Evolutionary conservation across 2,329 filamentous ascomycete genomes (phyloP), one percentile per base, ranked within the genome.

Genomic region (Botrytis sinoallii): DNA sequence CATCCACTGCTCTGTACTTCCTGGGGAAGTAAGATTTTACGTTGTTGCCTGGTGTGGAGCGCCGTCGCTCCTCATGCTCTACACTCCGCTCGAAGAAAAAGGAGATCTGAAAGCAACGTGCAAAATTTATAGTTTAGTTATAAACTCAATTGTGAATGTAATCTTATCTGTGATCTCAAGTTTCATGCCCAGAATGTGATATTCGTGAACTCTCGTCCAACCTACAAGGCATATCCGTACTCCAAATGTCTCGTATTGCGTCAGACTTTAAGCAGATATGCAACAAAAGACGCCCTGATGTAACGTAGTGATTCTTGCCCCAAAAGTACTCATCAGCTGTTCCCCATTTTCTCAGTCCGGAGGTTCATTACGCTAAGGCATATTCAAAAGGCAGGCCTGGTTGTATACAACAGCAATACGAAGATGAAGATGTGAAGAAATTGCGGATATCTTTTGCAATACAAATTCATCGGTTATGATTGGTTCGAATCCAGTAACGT

Each of bases 401-500:
- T 22, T n/a, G 29, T 3, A 14, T 44, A 12, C 16, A 29, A 29
- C 16, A 40, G n/a, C 1, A n/a, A 42, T 57, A 57, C 7, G n/a
- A 57, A 32, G n/a, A 55, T 18, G 52, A 42, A 42, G 38, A 29
- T 29, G 22, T 64, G n/a, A 64, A 64, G 29, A 20, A 32, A 44
- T 44, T 9, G n/a, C 9, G n/a, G n/a, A 32, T 29, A 55, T 40
- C 46, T 67, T 67, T 8, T 38, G 42, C 55, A 71, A 71, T 64
- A 40, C 32, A 48, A 65, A 71, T 65, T 29, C 7, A 25, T 32
- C 55, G 12, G n/a, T 46, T 25, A 35, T 57, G 38, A 72, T 72
- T 72, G 70, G 70, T 16, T 57, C 4, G 22, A 6, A 32, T 14
- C 60, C 20, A 4, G 42, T 66, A 71, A 71, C 60, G 60, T 71